Base-by-base conservation (phyloP, 75 land plant genomes). In the Selaginella tamariscina region DNA sequence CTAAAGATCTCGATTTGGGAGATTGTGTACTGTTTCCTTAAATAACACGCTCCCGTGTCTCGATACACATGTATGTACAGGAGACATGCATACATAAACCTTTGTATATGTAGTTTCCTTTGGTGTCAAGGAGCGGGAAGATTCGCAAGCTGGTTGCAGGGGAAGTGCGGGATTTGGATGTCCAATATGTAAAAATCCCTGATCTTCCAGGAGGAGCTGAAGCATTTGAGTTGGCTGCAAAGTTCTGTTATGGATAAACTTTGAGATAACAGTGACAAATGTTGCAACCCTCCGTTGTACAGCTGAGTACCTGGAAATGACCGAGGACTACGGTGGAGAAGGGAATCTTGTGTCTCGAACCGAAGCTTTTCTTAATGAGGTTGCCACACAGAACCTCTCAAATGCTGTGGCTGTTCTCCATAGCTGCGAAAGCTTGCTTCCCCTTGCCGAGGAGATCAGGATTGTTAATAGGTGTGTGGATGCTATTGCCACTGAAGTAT, bases 181-280 rank as follows among this genome's bases (percentile, higher is more conserved):
- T 72, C 39, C 29, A 56, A 15, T 39, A 18, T 31, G 24, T 85
- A 30, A 83, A 67, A 56, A 28, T 88, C 18, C 54, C 73, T 23
- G 77, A 73, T 62, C 55, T 88, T 29, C 93, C 93, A 0, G 93
- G 93, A 33, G 93, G 89, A 2, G 78, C 86, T 23, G 83, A 86
- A 55, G 44, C 81, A 32, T 88, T 88, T 69, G 86, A 88, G 68
- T 64, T 88, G 29, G 84, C 86, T 22, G 89, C 84, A 24, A 86
- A 88, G 56, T 88, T 88, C 69, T 88, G 93, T 57, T 88, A 88
- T 73, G 89, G 89, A 74, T 86, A 21, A 88, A 86, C 71, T 88
- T 88, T 68, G 93, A 88, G 74, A 88, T 88, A 64, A 88, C 86
- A 0, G 57, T 85, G 30, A 31, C 73, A 62, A 88, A 88, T 75